These are phyloP conservation scores for Lotus japonicus DNA, from an alignment of 306 rosid genomes.

Conservation along the genomic window DNA sequence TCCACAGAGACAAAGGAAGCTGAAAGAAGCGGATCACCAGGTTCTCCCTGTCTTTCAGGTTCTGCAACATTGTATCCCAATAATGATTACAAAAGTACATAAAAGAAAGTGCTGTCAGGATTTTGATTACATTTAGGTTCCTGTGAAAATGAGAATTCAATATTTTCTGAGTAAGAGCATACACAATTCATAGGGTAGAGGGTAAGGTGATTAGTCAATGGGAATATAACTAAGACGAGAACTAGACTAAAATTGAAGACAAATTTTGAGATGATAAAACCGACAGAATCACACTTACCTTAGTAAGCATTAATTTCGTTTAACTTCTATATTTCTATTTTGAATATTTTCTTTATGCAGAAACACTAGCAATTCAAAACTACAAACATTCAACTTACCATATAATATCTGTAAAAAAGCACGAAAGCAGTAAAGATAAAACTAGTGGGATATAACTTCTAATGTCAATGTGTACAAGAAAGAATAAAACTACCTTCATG, in stretches of 20 bases:
- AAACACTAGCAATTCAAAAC: background rate
- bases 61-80: conserved; percentile 42
- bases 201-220: background rate
- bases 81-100: background rate
- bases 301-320: background rate
- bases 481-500: conserved; percentile 48
- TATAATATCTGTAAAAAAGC: background rate
- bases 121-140: background rate
- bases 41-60: conserved; percentile 55
- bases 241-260: background rate
- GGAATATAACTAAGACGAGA: background rate
- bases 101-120: background rate
- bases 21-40: conserved; percentile 68
- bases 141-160: background rate
- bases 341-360: background rate
- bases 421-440: background rate
- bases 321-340: background rate
- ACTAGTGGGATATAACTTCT: background rate
- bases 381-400: background rate
- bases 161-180: background rate
- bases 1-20: conserved; percentile 80
- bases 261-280: too few relatives aligned
- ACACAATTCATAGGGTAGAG: background rate
- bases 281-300: background rate
- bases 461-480: background rate